Evolutionary conservation across 176 grass and related monocot genomes (phyloP), one percentile per base, ranked within the genome.

Genomic region (Eremochloa ophiuroides): DNA sequence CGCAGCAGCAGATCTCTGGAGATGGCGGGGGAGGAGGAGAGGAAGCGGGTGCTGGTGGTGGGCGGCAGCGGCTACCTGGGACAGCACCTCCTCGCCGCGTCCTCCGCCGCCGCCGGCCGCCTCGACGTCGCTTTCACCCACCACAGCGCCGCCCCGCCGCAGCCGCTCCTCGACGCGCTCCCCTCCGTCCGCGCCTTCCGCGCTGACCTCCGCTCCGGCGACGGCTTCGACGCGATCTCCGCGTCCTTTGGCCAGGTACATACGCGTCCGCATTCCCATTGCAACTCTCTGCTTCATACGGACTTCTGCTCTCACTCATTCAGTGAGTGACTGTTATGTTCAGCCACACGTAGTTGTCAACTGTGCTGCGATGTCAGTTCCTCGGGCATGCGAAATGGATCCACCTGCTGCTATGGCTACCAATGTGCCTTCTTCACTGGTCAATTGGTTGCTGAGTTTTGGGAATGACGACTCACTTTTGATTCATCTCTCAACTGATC

Each of bases 401-500:
- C 86, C 95, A 20, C 78, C 67, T 34, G 86, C 80, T 78, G 92
- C 95, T 22, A 87, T 91, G 92, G 88, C 92, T 27, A 94, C 82
- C 16, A 98, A 98, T 73, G 53, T 83, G 39, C 92, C 95, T 53
- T 89, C 88, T 66, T 89, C 90, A 51, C 88, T 98, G 41, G 43
- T 98, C 11, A 69, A 75, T 58, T 94, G 95, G 95, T 58, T 94
- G 5, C 73, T 80, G 11, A 85, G 74, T 64, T 98, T 86, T 59
- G 70, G 61, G 14, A 87, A 89, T 34, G 18, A 15, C 33, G 46
- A 61, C 71, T 66, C 89, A 60, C 92, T 98, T 65, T 42, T 94
- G 33, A 87, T 98, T 78, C 92, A 98, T 88, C 92, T 98, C 53
- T 98, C 95, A 13, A 98, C 92, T 22, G 95, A 94, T 83, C 95